phyloP scores from a whole-genome alignment of 192 early-diverging fungal species.

The Kickxella alabastrina region DNA sequence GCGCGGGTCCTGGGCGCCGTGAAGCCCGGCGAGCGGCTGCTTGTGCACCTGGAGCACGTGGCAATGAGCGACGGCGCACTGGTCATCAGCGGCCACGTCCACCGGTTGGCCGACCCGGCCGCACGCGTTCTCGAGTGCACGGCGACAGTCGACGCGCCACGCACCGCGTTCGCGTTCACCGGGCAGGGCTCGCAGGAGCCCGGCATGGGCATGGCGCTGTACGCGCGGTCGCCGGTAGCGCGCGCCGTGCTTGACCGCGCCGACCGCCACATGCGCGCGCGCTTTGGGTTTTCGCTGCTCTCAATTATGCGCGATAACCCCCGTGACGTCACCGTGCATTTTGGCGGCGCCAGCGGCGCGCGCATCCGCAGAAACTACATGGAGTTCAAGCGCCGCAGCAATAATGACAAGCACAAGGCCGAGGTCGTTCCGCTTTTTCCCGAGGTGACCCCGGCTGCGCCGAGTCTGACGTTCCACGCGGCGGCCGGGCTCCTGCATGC shows the following conservation, averaged over 20 bases:
- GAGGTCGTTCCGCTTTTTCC: slow-evolving; percentile 72
- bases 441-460: slow-evolving; percentile 65
- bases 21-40: slow-evolving; percentile 72
- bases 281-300: slow-evolving; percentile 87
- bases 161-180: slow-evolving; percentile 89
- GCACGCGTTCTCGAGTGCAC: slow-evolving; percentile 68
- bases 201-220: slow-evolving; percentile 93
- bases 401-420: neutral
- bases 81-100: slow-evolving; percentile 80
- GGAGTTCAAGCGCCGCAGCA: slow-evolving; percentile 20
- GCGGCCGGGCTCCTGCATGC: slow-evolving; percentile 83
- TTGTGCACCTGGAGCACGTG: slow-evolving; percentile 77
- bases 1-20: slow-evolving; percentile 79
- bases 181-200: slow-evolving; percentile 95
- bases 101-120: slow-evolving; percentile 47
- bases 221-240: slow-evolving; percentile 72
- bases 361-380: slow-evolving; percentile 80
- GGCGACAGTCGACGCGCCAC: slow-evolving; percentile 83
- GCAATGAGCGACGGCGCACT: slow-evolving; percentile 90
- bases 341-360: slow-evolving; percentile 80
- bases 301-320: slow-evolving; percentile 91
- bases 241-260: slow-evolving; percentile 85
- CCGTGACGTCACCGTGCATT: slow-evolving; percentile 77
- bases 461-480: slow-evolving; percentile 77
- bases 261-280: slow-evolving; percentile 75